Conservation (phyloP, 345 rosid genomes). For the Aquilaria yunnanensis region DNA sequence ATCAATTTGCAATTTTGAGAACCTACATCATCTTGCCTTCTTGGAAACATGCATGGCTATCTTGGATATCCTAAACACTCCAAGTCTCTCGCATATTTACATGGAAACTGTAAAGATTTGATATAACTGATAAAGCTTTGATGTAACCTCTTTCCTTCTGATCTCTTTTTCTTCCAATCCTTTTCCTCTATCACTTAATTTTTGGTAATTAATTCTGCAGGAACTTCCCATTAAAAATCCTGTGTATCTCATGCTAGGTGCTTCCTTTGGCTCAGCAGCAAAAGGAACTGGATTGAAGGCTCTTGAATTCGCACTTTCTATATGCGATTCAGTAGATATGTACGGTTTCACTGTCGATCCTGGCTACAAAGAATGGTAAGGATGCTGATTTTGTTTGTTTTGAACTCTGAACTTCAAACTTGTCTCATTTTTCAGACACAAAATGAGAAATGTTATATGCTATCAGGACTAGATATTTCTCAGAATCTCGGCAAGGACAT, state of each 20-base stretch:
- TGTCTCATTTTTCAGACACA: constrained; percentile 5
- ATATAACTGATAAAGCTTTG: neutral
- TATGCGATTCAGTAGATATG: constrained; percentile 90
- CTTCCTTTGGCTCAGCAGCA: constrained; percentile 96
- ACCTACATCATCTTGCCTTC: too few species aligned
- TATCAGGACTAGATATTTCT: constrained; percentile 95
- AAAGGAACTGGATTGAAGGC: constrained; percentile 98
- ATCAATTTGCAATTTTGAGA: too few species aligned
- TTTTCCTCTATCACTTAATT: neutral
- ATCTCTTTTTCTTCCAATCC: neutral
- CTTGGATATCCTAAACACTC: too few species aligned
- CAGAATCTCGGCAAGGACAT: constrained; percentile 94
- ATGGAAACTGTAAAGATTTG: too few species aligned
- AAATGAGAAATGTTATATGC: constrained; percentile 3
- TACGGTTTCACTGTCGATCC: constrained; percentile 98
- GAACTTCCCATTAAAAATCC: constrained; percentile 90
- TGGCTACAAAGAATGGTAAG: constrained; percentile 91
- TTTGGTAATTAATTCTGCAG: constrained; percentile 37
- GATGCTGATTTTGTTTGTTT: neutral
- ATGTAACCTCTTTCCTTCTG: neutral
- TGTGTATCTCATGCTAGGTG: constrained; percentile 89
- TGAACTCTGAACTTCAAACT: neutral
- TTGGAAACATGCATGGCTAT: too few species aligned
- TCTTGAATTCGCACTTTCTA: constrained; percentile 86
- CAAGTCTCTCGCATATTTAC: too few species aligned